Percentiles rank a stretch among this genome's conserved stretches.
phyloP scores from a whole-genome alignment of 2,329 filamentous ascomycete genomes.

The Ophiostoma quercus region DNA sequence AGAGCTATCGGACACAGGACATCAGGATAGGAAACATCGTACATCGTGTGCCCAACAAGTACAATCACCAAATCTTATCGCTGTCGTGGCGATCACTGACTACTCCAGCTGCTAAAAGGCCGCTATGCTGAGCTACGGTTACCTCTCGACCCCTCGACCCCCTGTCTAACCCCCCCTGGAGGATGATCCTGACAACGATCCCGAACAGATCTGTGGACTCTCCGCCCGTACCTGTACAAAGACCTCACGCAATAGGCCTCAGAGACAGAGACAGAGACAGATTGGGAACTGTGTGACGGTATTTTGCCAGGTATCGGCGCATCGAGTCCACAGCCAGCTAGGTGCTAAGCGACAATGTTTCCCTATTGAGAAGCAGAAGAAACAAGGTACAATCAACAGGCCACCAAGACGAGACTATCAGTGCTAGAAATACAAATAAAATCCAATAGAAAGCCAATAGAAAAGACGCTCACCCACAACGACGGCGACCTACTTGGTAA shows the following conservation, averaged over 20 bases:
- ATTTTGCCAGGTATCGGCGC: not conserved
- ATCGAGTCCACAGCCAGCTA: conserved; percentile 7
- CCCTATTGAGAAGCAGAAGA: not conserved
- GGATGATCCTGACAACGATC: not conserved
- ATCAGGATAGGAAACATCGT: not conserved
- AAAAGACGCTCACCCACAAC: conserved; percentile 3
- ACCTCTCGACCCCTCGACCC: not conserved
- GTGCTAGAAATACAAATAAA: not conserved
- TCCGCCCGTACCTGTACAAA: not conserved
- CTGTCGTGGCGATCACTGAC: not conserved
- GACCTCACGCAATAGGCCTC: not conserved
- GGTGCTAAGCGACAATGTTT: not conserved
- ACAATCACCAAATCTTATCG: not conserved
- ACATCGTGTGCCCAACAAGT: not conserved
- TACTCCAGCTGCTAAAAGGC: not conserved
- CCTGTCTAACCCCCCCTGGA: not conserved
- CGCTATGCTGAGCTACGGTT: not conserved
- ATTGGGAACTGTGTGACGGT: not conserved
- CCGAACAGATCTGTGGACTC: conserved; percentile 6
- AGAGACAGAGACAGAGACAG: not conserved
- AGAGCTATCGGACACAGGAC: not conserved
- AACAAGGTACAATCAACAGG: not conserved
- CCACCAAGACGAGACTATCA: conserved; percentile 1
- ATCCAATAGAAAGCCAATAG: not conserved
- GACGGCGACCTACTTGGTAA: not conserved